Percentiles rank a stretch among this genome's conserved stretches.
phyloP scores from a whole-genome alignment of 768 basidiomycete species.

The Lyophyllum decastes region DNA sequence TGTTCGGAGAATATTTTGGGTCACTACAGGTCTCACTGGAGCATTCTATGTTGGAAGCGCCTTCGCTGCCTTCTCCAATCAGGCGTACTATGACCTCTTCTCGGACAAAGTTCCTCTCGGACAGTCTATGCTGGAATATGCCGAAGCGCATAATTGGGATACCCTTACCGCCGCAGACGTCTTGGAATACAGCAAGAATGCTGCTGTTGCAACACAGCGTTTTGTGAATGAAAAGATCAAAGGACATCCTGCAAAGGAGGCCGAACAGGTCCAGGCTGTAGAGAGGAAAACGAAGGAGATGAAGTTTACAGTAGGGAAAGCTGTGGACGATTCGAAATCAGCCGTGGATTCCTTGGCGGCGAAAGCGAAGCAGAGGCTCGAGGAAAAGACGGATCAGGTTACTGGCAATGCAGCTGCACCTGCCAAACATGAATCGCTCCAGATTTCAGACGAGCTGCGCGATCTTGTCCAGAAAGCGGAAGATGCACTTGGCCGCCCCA shows the following conservation, averaged over 20 bases:
- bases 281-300: conserved; percentile 38
- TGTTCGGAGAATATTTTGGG: conserved; percentile 63
- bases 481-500: conserved; percentile 57
- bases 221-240: conserved; percentile 54
- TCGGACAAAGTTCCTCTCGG: conserved; percentile 78
- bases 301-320: conserved; percentile 37
- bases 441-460: conserved; percentile 63
- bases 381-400: conserved; percentile 27
- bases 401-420: conserved; percentile 17
- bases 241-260: conserved; percentile 34
- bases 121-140: conserved; percentile 75
- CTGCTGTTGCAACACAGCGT: conserved; percentile 47
- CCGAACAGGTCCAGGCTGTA: conserved; percentile 32
- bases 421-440: conserved; percentile 21
- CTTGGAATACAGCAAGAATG: conserved; percentile 52
- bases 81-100: conserved; percentile 86
- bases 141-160: conserved; percentile 81
- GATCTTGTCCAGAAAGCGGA: conserved; percentile 76
- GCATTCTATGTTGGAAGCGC: conserved; percentile 85
- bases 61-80: conserved; percentile 75
- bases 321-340: conserved; percentile 44
- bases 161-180: conserved; percentile 64
- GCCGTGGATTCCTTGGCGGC: conserved; percentile 43
- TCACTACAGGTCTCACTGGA: conserved; percentile 65
- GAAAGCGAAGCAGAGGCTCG: conserved; percentile 49